Evolutionary conservation across 2,329 filamentous ascomycete genomes (phyloP).

Genomic region (Aspergillus ruber): DNA sequence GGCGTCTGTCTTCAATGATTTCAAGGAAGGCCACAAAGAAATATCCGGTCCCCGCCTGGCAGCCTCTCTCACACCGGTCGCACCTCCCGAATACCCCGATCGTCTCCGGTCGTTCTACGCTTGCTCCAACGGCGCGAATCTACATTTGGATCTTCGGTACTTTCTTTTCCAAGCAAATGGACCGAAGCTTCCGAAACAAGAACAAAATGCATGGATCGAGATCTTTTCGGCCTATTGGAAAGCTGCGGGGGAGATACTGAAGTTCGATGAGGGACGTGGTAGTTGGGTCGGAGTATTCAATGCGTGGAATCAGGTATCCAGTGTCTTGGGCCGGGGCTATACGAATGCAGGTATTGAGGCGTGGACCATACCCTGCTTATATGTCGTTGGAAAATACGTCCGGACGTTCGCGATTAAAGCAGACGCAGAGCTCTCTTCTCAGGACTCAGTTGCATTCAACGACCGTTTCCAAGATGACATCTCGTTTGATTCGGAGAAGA

Average conservation of each 20-base stretch:
- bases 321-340: constrained; percentile 73
- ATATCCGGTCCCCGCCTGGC: constrained; percentile 68
- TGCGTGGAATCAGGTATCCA: constrained; percentile 78
- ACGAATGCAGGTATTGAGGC: constrained; percentile 68
- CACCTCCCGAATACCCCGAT: constrained; percentile 56
- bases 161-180: constrained; percentile 58
- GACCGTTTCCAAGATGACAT: constrained; percentile 70
- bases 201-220: constrained; percentile 77
- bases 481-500: constrained; percentile 66
- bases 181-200: constrained; percentile 55
- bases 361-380: constrained; percentile 90
- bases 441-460: constrained; percentile 42
- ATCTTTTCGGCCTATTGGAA: constrained; percentile 82
- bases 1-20: constrained; percentile 68
- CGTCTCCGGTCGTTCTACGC: constrained; percentile 65
- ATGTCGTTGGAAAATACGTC: constrained; percentile 78
- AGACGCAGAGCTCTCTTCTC: constrained; percentile 60
- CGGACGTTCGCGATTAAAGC: constrained; percentile 85
- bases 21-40: constrained; percentile 59
- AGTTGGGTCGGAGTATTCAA: constrained; percentile 81
- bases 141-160: constrained; percentile 65
- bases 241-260: constrained; percentile 66
- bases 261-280: constrained; percentile 49
- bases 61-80: constrained; percentile 64
- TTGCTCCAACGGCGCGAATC: constrained; percentile 60